phyloP scores from a whole-genome alignment of 2,329 filamentous ascomycete genomes.

The Coniochaeta pulveracea region DNA sequence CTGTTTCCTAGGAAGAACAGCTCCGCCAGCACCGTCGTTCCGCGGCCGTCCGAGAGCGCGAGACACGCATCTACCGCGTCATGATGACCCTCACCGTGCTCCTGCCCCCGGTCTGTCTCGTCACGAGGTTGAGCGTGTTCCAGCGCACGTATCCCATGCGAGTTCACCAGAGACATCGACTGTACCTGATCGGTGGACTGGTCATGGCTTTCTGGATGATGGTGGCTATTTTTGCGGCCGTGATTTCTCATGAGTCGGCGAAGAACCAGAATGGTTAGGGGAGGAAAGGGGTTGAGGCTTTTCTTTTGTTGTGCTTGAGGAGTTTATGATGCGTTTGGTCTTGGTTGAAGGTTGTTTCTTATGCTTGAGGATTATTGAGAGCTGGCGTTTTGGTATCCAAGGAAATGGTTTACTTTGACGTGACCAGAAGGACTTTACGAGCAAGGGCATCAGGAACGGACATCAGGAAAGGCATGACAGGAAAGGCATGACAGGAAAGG shows the following conservation, averaged over 20 bases:
- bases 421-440: no score
- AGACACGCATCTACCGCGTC: conserved; percentile 1
- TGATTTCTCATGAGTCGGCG: not conserved
- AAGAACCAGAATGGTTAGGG: not conserved
- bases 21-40: no score
- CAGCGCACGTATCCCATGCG: not conserved
- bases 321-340: no score
- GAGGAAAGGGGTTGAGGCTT: not conserved
- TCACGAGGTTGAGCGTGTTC: not conserved
- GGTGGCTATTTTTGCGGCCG: not conserved
- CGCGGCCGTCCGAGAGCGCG: no score
- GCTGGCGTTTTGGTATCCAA: no score
- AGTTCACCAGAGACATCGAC: not conserved
- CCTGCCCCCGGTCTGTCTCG: not conserved
- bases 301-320: not conserved
- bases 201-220: not conserved
- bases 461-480: no score
- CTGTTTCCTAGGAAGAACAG: no score
- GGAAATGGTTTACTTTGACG: no score
- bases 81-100: not conserved
- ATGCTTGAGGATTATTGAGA: no score
- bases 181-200: not conserved
- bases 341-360: no score
- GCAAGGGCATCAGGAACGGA: no score
- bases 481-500: no score